These are phyloP conservation scores for Microascus cirrosus DNA, from an alignment of 2,329 filamentous ascomycete species.

Conservation along the genomic window DNA sequence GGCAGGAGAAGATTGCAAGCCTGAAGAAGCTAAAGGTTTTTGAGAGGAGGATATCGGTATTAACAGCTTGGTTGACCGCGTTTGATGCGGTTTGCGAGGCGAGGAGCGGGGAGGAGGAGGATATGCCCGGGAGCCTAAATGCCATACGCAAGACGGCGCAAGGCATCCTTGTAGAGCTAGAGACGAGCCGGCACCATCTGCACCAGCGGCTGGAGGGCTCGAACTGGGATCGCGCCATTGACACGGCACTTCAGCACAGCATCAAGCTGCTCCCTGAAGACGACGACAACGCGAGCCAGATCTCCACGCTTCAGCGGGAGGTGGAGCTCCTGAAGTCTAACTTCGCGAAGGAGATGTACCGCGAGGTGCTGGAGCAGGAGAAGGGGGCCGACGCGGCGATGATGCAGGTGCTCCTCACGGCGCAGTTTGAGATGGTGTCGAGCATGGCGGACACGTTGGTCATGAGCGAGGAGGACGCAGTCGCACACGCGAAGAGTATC, in stretches of 20 bases:
- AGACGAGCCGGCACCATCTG: constrained; percentile 81
- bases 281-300: constrained; percentile 53
- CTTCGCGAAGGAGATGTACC: constrained; percentile 69
- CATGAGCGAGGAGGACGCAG: constrained; percentile 75
- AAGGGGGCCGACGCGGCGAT: constrained; percentile 66
- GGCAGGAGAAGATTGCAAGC: constrained; percentile 65
- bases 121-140: constrained; percentile 57
- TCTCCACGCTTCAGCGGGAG: constrained; percentile 65
- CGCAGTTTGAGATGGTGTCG: constrained; percentile 84
- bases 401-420: constrained; percentile 73
- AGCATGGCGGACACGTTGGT: constrained; percentile 71
- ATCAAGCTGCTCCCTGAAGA: constrained; percentile 64
- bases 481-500: constrained; percentile 66
- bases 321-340: constrained; percentile 75
- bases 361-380: constrained; percentile 73
- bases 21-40: constrained; percentile 77
- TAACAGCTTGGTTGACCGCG: constrained; percentile 88
- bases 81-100: constrained; percentile 75
- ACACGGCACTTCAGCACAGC: constrained; percentile 79
- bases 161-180: constrained; percentile 79
- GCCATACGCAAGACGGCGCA: constrained; percentile 80
- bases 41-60: constrained; percentile 70
- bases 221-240: constrained; percentile 80
- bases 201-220: constrained; percentile 71
- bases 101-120: constrained; percentile 41